Evolutionary conservation across 108 stramenopile species (phyloP).

Genomic region (Schizochytrium sp.): DNA sequence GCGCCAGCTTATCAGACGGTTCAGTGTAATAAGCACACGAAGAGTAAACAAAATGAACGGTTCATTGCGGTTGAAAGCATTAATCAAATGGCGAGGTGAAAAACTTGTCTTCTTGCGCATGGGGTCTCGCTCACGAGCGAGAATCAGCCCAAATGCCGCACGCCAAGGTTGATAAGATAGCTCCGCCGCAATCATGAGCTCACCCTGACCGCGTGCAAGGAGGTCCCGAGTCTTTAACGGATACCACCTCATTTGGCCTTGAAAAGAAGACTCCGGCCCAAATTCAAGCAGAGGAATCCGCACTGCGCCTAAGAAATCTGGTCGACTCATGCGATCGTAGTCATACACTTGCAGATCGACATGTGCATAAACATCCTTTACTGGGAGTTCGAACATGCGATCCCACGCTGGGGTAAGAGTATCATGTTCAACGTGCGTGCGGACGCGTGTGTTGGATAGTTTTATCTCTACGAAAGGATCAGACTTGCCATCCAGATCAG

Average conservation of each 20-base stretch:
- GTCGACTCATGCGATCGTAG: neutral
- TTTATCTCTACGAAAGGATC: slow-evolving; percentile 30
- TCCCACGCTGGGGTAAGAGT: slow-evolving; percentile 30
- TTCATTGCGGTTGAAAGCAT: neutral
- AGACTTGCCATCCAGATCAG: neutral
- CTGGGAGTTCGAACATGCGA: slow-evolving; percentile 14
- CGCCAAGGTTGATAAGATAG: neutral
- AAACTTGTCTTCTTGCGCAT: neutral
- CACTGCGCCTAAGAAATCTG: slow-evolving; percentile 19
- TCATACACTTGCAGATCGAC: slow-evolving; percentile 32
- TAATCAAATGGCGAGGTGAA: neutral
- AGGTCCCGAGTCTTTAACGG: neutral
- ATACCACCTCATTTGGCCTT: slow-evolving; percentile 30
- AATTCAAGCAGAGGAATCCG: slow-evolving; percentile 14
- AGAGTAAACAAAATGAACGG: neutral
- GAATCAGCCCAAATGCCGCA: neutral
- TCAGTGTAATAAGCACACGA: neutral
- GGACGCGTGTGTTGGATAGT: slow-evolving; percentile 7
- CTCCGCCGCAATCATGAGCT: neutral
- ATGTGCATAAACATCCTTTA: neutral
- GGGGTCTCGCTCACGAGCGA: neutral
- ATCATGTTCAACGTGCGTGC: slow-evolving; percentile 3
- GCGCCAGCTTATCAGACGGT: neutral
- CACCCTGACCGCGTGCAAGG: slow-evolving; percentile 18
- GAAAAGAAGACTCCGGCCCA: neutral